Base-by-base conservation (phyloP, 352 stramenopile species). In the Aphanomyces invadans region DNA sequence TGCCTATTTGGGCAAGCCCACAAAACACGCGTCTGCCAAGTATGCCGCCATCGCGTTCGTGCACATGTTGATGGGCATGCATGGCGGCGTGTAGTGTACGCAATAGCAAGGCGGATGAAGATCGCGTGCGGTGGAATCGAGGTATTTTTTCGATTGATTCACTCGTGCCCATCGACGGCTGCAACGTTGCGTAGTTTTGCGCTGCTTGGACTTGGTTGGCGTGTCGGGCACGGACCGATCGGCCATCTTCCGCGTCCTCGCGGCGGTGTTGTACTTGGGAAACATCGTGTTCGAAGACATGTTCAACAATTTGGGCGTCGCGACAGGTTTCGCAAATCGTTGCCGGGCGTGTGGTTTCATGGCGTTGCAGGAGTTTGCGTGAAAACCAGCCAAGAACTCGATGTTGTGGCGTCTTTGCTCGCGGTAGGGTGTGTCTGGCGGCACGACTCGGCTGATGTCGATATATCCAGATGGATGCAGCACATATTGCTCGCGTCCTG, bases 201-300 rank as follows among this genome's bases (percentile, higher is more conserved):
- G 60, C 12, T 67, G 60, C 23, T 57, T 67, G 11, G 60, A 67
- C 42, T 46, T 67, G 12, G 38, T 67, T 12, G 60, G 60, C 15
- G 49, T 90, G 21, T 64, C 74, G 2, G 38, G 68, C 21, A 62
- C 73, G 31, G 65, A 80, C 29, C 81, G 83, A 32, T 74, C 78
- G 38, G 38, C 73, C 10, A 74, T 92, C 52, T 89, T 90, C 56
- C 72, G 73, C 31, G 63, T 87, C 19, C 65, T 92, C 17, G 87
- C 80, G 64, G 81, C 83, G 15, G 74, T 89, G 23, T 64, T 92
- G 3, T 89, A 82, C 80, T 71, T 92, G 10, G 81, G 81, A 15
- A 92, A 92, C 42, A 64, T 92, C 29, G 69, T 76, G 2, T 81
- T 92, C 48, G 55, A 74, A 39, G 60, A 67, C 28, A 51, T 21